Evolutionary conservation across 1,284 basidiomycete genomes (phyloP).

Genomic region (Cryptococcus sp.): DNA sequence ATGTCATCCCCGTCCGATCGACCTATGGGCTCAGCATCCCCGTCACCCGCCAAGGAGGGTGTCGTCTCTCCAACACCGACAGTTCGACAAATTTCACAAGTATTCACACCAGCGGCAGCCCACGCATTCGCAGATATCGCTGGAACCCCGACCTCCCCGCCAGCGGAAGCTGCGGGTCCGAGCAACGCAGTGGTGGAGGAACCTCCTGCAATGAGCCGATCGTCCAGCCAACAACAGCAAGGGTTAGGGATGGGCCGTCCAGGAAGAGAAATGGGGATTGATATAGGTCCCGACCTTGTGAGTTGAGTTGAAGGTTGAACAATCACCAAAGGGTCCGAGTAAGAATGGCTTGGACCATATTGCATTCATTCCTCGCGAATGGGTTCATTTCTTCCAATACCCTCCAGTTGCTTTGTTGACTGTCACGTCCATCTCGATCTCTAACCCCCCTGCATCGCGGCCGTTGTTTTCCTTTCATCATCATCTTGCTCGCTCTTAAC

Average conservation of each 20-base stretch:
- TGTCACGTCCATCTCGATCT: too few relatives aligned
- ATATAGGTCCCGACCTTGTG: background rate
- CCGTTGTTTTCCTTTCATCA: too few relatives aligned
- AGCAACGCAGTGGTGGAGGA: background rate
- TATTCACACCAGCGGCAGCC: constrained; percentile 3
- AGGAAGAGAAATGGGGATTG: background rate
- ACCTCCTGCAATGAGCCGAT: background rate
- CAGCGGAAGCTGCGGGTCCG: background rate
- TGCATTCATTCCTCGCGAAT: too few relatives aligned
- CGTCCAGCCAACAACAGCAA: constrained; percentile 15
- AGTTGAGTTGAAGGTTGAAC: background rate
- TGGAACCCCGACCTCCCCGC: constrained; percentile 4
- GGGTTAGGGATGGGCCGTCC: constrained; percentile 27
- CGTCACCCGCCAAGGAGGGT: constrained; percentile 1
- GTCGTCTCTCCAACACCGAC: constrained; percentile 22
- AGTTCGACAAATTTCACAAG: constrained; percentile 13
- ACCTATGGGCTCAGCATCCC: constrained; percentile 5
- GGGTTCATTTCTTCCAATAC: too few relatives aligned
- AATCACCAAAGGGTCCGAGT: too few relatives aligned
- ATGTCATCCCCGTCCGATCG: background rate
- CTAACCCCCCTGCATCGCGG: too few relatives aligned
- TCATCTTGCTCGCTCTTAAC: too few relatives aligned
- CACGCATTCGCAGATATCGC: constrained; percentile 17
- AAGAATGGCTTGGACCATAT: too few relatives aligned
- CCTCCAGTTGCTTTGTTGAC: too few relatives aligned